Base-by-base conservation (phyloP, 768 basidiomycete species). In the Naematelia encephala region DNA sequence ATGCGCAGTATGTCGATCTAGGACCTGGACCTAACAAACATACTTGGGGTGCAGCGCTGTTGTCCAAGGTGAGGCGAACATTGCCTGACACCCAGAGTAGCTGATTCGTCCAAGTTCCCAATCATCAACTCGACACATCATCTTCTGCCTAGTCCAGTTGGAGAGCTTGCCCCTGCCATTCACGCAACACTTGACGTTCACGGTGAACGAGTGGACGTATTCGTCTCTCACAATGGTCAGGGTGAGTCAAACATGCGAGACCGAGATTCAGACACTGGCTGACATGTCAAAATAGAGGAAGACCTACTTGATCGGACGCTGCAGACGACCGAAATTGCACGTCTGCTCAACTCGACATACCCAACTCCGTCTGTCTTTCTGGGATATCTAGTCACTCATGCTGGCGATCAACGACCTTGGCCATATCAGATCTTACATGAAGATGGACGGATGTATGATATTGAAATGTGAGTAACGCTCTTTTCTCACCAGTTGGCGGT, bases 191-290 rank as follows among this genome's bases (percentile, higher is more conserved):
- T 93, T 13, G 87, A 91, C 52, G 80, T 90, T 5, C 87, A 85
- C 63, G 90, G 90, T 0, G 86, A 85, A 0, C 82, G 83, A 52
- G 84, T 92, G 16, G 86, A 86, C 4, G 89, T 92, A 0, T 80
- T 93, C n/a, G 88, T 93, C 10, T 82, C 89, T 0, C 91, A 94
- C 65, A 93, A 94, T 71, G 91, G 91, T 4, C 91, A 94, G 82
- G 89, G 89, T 87, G 61, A 53, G 73, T 57, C 13, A 27, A 26
- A 5, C 16, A 22, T 12, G 3, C 47, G n/a, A n/a, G 22, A 14
- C 51, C 4, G 21, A 12, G 42, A n/a, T n/a, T n/a, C 47, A 13
- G 23, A 10, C 53, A 28, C 19, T 28, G 19, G 5, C 26, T 0
- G 22, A 54, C 10, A 39, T 19, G 52, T 13, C 11, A 8, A 12